Base-by-base conservation (phyloP, 371 early-diverging fungal species). In the Mortierella sp. region DNA sequence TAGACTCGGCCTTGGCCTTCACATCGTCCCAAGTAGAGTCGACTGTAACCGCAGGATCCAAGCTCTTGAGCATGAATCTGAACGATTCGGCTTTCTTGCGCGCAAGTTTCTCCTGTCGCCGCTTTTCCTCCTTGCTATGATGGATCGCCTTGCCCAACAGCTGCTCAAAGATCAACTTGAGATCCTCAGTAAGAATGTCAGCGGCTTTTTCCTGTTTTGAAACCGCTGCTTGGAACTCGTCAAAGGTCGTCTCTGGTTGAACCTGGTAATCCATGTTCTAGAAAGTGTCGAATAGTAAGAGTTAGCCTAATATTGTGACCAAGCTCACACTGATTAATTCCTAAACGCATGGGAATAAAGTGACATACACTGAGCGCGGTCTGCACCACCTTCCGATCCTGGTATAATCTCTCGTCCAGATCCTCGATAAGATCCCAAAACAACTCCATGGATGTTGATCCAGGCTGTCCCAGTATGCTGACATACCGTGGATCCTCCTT, bases 371-470 rank as follows among this genome's bases (percentile, higher is more conserved):
- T 93, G 44, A 93, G 84, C 24, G 89, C 77, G 57, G 91, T 92
- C 63, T 94, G 92, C 0, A 98, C 88, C 14, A 88, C 82, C 78
- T 95, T 95, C 54, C 96, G 93, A 45, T 96, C 92, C 28, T 92
- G 89, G 83, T 95, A 94, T 16, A 94, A 87, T 45, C 91, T 89
- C 48, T 97, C 96, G 65, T 97, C 96, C 21, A 98, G 83, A 57
- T 94, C 93, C 79, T 96, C 95, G 31, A 98, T 87, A 21, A 93
- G 75, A 84, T 99, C 99, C 95, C 97, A 98, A 83, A 98, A 98
- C 75, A 99, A 81, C 70, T 99, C 98, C 72, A 97, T 81, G 3
- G 99, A 97, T 7, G 95, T 92, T 0, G 97, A 97, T 11, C 97
- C 98, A 1, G 94, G 90, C 75, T 96, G 93, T 0, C 97, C 97